Evolutionary conservation across 108 stramenopile genomes (phyloP), one percentile per base, ranked within the genome.

Genomic region (Cyclotella atomus): DNA sequence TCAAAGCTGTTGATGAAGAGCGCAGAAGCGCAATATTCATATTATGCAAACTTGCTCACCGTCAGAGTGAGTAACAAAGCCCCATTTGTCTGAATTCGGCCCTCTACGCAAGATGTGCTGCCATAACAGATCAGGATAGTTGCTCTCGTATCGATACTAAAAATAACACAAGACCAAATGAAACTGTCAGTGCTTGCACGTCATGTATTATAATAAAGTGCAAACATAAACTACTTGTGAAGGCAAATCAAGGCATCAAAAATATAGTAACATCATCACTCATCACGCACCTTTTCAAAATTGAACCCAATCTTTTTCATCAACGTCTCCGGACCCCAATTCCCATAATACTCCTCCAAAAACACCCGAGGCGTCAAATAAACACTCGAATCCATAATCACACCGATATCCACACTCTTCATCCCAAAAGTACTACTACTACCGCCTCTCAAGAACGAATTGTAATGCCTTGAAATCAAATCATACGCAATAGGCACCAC

Each of bases 301-400:
- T 82, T 55, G 16, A 86, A 74, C 14, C 79, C 56, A 17, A 86
- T 65, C 59, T 43, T 81, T 0, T 76, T 72, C 82, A 86, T 76
- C 14, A 83, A 61, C 1, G 71, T 65, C 6, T 47, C 47, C 50
- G 79, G 75, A 56, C 82, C 33, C 85, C 85, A 86, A 71, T 81
- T 83, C 0, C 20, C 33, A 35, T 76, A 80, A 19, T 34, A 74
- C 44, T 81, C 55, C 43, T 83, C 15, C 54, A 86, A 70, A 65
- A 86, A 86, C 46, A 80, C 76, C 15, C 50, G 16, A 21, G 85
- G 85, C 23, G 85, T 86, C 56, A 86, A 65, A 32, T 81, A 86
- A 3, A 86, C 85, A 15, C 77, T 69, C 32, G 82, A 83, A 66
- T 86, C 85, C 50, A 71, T 65, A 29, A 85, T 70, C 17, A 65